Evolutionary conservation across 352 stramenopile genomes (phyloP).

Genomic region (Globisporangium cystogenes): DNA sequence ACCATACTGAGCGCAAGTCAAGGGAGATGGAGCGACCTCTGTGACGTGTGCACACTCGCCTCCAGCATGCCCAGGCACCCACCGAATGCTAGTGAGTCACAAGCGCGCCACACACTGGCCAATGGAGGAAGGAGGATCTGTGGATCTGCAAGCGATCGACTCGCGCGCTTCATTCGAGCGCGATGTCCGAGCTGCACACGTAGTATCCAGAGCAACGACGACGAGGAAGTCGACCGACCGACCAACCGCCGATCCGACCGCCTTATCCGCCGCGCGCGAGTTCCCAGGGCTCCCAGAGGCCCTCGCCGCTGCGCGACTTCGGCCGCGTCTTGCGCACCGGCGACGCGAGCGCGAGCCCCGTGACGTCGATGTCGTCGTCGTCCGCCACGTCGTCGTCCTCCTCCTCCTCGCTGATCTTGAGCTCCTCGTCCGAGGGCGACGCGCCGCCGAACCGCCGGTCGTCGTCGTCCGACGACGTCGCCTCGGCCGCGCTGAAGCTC

Average conservation of each 20-base stretch:
- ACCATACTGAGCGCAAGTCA: not conserved
- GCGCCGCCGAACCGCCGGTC: conserved; percentile 23
- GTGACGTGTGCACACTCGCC: not conserved
- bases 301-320: conserved; percentile 35
- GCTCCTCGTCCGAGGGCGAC: conserved; percentile 22
- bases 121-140: no score
- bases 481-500: no score
- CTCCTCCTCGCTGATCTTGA: conserved; percentile 23
- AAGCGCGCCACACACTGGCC: no score
- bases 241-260: no score
- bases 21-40: no score
- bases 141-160: no score
- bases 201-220: no score
- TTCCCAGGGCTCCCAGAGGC: conserved; percentile 77
- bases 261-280: conserved; percentile 48
- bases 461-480: no score
- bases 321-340: conserved; percentile 13
- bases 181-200: no score
- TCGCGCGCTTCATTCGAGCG: not conserved
- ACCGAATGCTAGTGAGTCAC: no score
- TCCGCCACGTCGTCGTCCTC: conserved; percentile 31
- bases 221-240: no score
- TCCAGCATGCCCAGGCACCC: no score
- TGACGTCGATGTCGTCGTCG: conserved; percentile 70
- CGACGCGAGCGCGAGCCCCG: conserved; percentile 44